Percentiles rank a stretch among this genome's conserved stretches.
These are phyloP conservation scores for Pichia sp. DNA, from an alignment of 1,139 yeast genomes.

Conservation along the genomic window DNA sequence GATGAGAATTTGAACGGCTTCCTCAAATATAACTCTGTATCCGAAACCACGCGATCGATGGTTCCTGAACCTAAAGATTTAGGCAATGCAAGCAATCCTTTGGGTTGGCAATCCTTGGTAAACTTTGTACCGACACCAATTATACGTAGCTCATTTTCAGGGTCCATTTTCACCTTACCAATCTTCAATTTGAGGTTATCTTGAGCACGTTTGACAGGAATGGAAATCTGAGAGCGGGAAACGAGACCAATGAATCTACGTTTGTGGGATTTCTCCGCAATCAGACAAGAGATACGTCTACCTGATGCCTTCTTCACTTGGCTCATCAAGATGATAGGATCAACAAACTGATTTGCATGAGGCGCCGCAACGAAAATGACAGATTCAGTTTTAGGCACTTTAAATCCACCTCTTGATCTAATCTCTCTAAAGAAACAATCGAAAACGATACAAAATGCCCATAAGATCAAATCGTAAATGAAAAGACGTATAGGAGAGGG, in stretches of 20 bases:
- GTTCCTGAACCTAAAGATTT: conserved; percentile 74
- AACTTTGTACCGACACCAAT: conserved; percentile 62
- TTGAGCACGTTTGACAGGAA: conserved; percentile 89
- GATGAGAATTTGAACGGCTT: conserved; percentile 55
- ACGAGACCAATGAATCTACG: conserved; percentile 65
- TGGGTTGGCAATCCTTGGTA: conserved; percentile 53
- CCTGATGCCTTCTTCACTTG: conserved; percentile 68
- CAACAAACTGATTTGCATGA: conserved; percentile 95
- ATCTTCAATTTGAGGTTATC: conserved; percentile 50
- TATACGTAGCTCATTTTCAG: conserved; percentile 42
- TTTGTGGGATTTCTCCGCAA: conserved; percentile 76
- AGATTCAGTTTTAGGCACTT: conserved; percentile 79
- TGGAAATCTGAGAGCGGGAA: conserved; percentile 70
- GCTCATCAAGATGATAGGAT: conserved; percentile 78
- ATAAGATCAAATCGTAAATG: conserved; percentile 31
- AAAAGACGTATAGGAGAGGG: conserved; percentile 24
- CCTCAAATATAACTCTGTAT: conserved; percentile 61
- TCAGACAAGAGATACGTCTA: conserved; percentile 74
- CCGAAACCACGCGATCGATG: conserved; percentile 61
- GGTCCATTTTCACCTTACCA: conserved; percentile 28
- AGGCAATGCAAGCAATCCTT: conserved; percentile 74
- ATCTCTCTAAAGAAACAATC: conserved; percentile 76
- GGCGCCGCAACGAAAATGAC: conserved; percentile 96
- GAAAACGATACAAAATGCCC: conserved; percentile 28
- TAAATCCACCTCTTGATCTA: conserved; percentile 83